Evolutionary conservation across 2,329 filamentous ascomycete genomes (phyloP).

Genomic region (Penicillium janthinellum): DNA sequence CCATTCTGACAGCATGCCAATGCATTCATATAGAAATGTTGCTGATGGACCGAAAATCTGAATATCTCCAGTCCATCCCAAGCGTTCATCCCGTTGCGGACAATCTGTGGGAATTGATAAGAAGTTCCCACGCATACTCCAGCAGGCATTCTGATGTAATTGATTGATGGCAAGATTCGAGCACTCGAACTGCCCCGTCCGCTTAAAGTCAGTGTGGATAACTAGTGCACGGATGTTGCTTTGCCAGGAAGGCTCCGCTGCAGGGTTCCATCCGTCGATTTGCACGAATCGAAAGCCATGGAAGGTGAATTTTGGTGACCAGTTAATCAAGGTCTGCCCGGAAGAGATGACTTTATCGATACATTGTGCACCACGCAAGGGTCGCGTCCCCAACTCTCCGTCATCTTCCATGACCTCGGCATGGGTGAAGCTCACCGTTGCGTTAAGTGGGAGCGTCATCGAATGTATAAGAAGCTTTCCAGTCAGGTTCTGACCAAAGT

Average conservation of each 20-base stretch:
- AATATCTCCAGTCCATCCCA: slow-evolving; percentile 57
- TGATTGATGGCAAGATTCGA: slow-evolving; percentile 42
- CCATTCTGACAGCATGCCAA: too few relatives aligned
- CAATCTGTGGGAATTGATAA: slow-evolving; percentile 60
- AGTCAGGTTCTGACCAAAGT: slow-evolving; percentile 63
- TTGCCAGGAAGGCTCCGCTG: too few relatives aligned
- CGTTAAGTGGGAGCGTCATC: too few relatives aligned
- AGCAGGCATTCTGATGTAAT: slow-evolving; percentile 57
- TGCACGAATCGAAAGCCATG: slow-evolving; percentile 56
- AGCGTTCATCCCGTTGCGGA: slow-evolving; percentile 57
- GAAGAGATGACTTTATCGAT: slow-evolving; percentile 42
- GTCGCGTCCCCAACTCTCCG: slow-evolving; percentile 40
- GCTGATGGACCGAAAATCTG: slow-evolving; percentile 45
- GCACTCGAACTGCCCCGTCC: slow-evolving; percentile 29
- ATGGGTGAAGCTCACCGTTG: slow-evolving; percentile 39
- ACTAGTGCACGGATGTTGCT: too few relatives aligned
- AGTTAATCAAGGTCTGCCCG: slow-evolving; percentile 31
- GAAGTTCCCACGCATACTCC: slow-evolving; percentile 63
- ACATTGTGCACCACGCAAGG: slow-evolving; percentile 47
- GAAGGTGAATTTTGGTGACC: slow-evolving; percentile 53
- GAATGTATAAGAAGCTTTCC: slow-evolving; percentile 44
- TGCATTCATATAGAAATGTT: too few relatives aligned
- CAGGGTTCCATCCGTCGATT: slow-evolving; percentile 48
- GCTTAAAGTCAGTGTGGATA: too few relatives aligned
- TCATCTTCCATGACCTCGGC: slow-evolving; percentile 22